phyloP scores from a whole-genome alignment of 106 monocot species.

The Platanthera zijinensis region DNA sequence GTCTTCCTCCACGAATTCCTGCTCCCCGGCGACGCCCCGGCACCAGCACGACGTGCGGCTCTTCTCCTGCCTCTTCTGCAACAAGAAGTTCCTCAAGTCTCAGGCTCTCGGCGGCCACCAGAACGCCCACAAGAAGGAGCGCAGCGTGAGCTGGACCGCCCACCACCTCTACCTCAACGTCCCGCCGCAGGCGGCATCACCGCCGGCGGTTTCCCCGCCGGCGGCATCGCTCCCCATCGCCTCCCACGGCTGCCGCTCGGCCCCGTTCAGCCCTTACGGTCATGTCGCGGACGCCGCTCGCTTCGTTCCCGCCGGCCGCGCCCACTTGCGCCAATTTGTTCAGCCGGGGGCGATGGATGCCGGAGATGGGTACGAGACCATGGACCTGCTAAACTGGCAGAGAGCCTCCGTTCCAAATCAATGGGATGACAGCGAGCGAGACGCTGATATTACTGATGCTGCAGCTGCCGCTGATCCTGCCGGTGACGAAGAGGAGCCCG shows the following conservation, averaged over 20 bases:
- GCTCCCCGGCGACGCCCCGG: neutral
- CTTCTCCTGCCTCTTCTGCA: slow-evolving; percentile 84
- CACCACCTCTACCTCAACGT: neutral
- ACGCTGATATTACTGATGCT: no score
- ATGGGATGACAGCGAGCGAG: neutral
- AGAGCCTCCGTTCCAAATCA: slow-evolving; percentile 20
- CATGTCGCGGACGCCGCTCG: neutral
- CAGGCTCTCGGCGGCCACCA: slow-evolving; percentile 87
- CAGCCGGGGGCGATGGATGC: neutral
- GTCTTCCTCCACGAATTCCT: neutral
- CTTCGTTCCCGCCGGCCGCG: neutral
- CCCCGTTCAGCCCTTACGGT: slow-evolving; percentile 4
- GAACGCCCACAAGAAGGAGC: slow-evolving; percentile 82
- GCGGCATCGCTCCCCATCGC: neutral
- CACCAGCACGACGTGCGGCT: slow-evolving; percentile 34
- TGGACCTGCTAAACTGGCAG: slow-evolving; percentile 50
- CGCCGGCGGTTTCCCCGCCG: neutral
- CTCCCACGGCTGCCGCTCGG: neutral
- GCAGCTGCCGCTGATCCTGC: neutral
- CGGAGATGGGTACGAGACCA: slow-evolving; percentile 16
- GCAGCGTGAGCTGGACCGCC: slow-evolving; percentile 41
- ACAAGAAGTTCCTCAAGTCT: slow-evolving; percentile 83
- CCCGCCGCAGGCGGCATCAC: neutral
- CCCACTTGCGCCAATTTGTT: slow-evolving; percentile 1
- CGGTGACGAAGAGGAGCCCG: neutral